phyloP scores from a whole-genome alignment of 345 rosid species.

The Rhodamnia rubescens region DNA sequence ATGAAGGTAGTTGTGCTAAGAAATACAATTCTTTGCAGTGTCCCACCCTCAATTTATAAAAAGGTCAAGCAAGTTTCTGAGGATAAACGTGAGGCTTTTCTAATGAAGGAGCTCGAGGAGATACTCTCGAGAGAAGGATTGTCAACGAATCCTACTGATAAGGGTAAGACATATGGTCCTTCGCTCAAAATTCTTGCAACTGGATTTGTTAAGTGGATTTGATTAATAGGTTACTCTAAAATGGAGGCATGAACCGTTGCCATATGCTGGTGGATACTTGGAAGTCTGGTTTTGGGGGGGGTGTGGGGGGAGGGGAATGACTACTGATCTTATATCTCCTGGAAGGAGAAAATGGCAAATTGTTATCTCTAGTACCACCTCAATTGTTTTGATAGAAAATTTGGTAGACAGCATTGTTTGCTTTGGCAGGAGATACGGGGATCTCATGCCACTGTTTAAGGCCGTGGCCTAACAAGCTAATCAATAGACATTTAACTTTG shows the following conservation, averaged over 20 bases:
- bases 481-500: neutral
- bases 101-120: conserved; percentile 71
- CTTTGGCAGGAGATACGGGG: neutral
- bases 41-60: conserved; percentile 71
- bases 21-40: conserved; percentile 27
- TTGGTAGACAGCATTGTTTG: neutral
- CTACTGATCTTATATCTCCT: neutral
- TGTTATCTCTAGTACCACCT: neutral
- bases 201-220: neutral
- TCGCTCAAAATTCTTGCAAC: neutral
- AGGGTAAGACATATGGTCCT: conserved; percentile 30
- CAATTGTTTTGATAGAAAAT: neutral
- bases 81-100: conserved; percentile 62
- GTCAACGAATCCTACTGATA: conserved; percentile 73
- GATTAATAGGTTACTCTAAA: neutral
- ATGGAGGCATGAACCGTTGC: neutral
- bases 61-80: conserved; percentile 83
- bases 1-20: neutral
- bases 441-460: neutral
- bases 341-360: neutral
- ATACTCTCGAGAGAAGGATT: conserved; percentile 85
- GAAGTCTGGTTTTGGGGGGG: neutral
- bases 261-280: neutral
- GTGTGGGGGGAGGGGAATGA: too few relatives aligned
- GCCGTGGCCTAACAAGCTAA: neutral